Percentiles rank a stretch among this genome's conserved stretches.
phyloP scores from a whole-genome alignment of 805 yeast species.

The Maudiozyma pseudohumilis region DNA sequence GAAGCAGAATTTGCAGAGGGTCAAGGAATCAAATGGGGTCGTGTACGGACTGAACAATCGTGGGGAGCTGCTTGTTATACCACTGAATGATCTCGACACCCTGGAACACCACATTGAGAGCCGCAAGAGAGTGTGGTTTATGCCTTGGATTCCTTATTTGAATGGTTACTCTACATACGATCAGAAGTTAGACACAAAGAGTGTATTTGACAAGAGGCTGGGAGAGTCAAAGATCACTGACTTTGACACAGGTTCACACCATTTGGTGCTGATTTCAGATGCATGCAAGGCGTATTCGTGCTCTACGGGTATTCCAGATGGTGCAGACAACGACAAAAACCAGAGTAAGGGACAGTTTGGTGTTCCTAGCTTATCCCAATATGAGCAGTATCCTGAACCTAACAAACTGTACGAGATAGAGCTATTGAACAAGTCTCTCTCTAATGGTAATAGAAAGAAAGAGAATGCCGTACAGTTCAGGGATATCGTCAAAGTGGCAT shows the following conservation, averaged over 20 bases:
- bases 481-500: constrained; percentile 47
- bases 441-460: not conserved
- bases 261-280: constrained; percentile 53
- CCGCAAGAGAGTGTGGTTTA: not conserved
- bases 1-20: constrained; percentile 37
- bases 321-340: constrained; percentile 3
- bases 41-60: constrained; percentile 38
- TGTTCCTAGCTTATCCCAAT: constrained; percentile 60
- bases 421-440: constrained; percentile 20
- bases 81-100: constrained; percentile 11
- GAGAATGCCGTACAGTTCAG: constrained; percentile 18
- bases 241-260: constrained; percentile 53
- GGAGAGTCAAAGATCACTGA: constrained; percentile 43
- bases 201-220: constrained; percentile 23
- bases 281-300: constrained; percentile 53
- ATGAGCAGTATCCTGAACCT: constrained; percentile 42
- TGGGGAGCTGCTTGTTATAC: constrained; percentile 30
- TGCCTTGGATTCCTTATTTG: constrained; percentile 1
- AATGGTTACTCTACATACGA: constrained; percentile 7
- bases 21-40: constrained; percentile 43
- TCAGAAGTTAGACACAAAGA: constrained; percentile 15
- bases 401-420: constrained; percentile 39
- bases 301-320: constrained; percentile 40
- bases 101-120: not conserved
- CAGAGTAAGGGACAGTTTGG: constrained; percentile 77